Evolutionary conservation across 768 basidiomycete genomes (phyloP).

Genomic region (Phlegmacium glaucopus): DNA sequence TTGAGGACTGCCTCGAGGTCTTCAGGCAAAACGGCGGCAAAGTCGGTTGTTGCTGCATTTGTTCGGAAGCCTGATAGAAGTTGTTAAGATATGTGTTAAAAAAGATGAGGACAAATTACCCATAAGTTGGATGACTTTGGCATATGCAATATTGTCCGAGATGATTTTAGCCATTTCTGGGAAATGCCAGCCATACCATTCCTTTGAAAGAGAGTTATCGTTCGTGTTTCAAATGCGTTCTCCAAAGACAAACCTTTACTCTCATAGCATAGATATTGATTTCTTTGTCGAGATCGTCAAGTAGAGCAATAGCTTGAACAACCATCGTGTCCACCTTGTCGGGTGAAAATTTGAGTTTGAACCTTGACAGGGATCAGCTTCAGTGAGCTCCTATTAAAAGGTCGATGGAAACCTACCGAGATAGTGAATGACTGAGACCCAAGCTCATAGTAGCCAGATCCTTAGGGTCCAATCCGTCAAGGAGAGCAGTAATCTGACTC

Average conservation of each 20-base stretch:
- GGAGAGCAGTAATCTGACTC: slow-evolving; percentile 76
- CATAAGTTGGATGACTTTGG: slow-evolving; percentile 90
- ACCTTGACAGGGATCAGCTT: slow-evolving; percentile 42
- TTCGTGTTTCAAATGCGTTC: background rate
- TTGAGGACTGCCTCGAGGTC: slow-evolving; percentile 95
- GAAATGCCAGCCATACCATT: slow-evolving; percentile 99
- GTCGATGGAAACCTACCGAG: slow-evolving; percentile 53
- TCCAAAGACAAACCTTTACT: slow-evolving; percentile 68
- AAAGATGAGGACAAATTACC: slow-evolving; percentile 41
- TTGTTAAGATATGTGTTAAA: background rate
- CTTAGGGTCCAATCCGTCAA: slow-evolving; percentile 90
- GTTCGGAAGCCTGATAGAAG: slow-evolving; percentile 78
- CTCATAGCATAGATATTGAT: slow-evolving; percentile 99
- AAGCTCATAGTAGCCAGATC: slow-evolving; percentile 97
- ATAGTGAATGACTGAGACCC: slow-evolving; percentile 95
- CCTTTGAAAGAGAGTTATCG: slow-evolving; percentile 42
- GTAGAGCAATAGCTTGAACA: slow-evolving; percentile 94
- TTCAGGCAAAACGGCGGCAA: slow-evolving; percentile 91
- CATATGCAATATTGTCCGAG: slow-evolving; percentile 94
- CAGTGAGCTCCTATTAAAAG: background rate
- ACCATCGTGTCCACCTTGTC: slow-evolving; percentile 99
- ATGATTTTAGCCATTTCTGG: slow-evolving; percentile 99
- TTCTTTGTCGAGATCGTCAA: slow-evolving; percentile 99
- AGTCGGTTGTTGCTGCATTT: slow-evolving; percentile 82
- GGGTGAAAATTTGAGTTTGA: slow-evolving; percentile 99